Conservation (phyloP, 1,284 basidiomycete genomes). For the Sparassis latifolia region DNA sequence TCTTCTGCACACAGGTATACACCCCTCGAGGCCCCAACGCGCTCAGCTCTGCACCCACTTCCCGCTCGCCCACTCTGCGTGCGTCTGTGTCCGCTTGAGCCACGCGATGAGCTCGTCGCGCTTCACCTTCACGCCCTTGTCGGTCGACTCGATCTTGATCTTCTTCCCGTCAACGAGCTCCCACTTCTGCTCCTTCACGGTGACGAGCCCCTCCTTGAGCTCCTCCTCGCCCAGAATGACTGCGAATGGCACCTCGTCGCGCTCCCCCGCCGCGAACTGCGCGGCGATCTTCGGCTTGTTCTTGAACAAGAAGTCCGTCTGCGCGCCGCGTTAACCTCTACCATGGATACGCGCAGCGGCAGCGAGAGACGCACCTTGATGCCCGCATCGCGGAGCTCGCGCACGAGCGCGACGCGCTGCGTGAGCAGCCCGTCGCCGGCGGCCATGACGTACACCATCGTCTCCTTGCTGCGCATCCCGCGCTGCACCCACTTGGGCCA, state of each 20-base stretch:
- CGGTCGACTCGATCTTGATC: slow-evolving; percentile 58
- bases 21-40: too few species aligned
- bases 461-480: slow-evolving; percentile 83
- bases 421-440: slow-evolving; percentile 87
- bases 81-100: slow-evolving; percentile 48
- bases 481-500: slow-evolving; percentile 81
- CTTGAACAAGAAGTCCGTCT: slow-evolving; percentile 95
- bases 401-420: slow-evolving; percentile 82
- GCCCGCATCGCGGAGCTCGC: slow-evolving; percentile 80
- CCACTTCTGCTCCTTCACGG: slow-evolving; percentile 91
- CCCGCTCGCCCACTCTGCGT: slow-evolving; percentile 40
- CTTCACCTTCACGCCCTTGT: slow-evolving; percentile 65
- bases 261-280: slow-evolving; percentile 91
- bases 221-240: slow-evolving; percentile 89
- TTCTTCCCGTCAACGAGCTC: slow-evolving; percentile 70
- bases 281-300: slow-evolving; percentile 81
- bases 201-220: slow-evolving; percentile 75
- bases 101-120: slow-evolving; percentile 67
- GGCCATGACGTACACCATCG: slow-evolving; percentile 91
- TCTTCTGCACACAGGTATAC: too few species aligned
- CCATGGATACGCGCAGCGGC: not conserved
- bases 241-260: slow-evolving; percentile 87
- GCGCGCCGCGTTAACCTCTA: slow-evolving; percentile 5
- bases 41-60: slow-evolving; percentile 15
- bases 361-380: slow-evolving; percentile 62